phyloP scores from a whole-genome alignment of 441 rosid species.

The Euphorbia schlechtendalii region DNA sequence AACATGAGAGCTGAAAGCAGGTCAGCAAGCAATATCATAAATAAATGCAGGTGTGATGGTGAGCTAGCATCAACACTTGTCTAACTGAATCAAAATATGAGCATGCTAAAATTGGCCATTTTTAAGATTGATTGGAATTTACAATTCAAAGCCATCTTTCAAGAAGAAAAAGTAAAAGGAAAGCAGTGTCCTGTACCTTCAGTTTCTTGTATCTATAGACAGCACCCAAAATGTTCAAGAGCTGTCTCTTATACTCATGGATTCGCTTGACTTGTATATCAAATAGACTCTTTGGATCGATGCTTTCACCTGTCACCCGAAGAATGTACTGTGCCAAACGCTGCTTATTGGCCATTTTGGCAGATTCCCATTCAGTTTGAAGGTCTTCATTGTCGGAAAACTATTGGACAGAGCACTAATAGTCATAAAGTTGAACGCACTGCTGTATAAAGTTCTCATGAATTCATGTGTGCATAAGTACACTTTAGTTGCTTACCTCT shows the following conservation, averaged over 20 bases:
- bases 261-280: conserved; percentile 98
- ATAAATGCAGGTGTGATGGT: neutral
- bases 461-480: neutral
- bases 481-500: conserved; percentile 38
- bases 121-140: neutral
- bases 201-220: conserved; percentile 85
- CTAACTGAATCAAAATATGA: neutral
- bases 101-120: neutral
- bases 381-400: conserved; percentile 68
- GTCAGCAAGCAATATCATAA: neutral
- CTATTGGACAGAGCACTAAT: conserved; percentile 41
- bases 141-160: neutral
- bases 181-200: conserved; percentile 46
- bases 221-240: conserved; percentile 85
- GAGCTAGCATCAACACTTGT: neutral
- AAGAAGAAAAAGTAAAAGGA: neutral
- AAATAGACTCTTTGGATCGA: conserved; percentile 79
- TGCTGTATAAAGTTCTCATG: neutral
- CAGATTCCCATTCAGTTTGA: conserved; percentile 92
- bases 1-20: neutral
- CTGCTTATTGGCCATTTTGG: conserved; percentile 85
- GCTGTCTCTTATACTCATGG: conserved; percentile 97
- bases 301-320: conserved; percentile 70
- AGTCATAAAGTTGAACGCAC: neutral
- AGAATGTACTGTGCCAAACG: conserved; percentile 68